Base-by-base conservation (phyloP, 352 stramenopile genomes). In the Phytophthora quininea region DNA sequence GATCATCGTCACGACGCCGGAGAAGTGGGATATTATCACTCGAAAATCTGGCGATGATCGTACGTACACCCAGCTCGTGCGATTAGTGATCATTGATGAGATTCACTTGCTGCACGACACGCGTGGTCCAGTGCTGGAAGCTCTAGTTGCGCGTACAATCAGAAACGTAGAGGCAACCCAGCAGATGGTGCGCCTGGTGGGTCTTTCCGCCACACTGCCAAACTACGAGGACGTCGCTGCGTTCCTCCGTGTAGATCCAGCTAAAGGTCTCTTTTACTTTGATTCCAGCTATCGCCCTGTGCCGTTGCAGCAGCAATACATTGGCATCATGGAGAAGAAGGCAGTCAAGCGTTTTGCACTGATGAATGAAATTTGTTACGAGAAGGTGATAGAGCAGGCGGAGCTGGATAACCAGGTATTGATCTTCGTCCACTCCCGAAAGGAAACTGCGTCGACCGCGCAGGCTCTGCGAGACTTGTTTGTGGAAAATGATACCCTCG, bases 21-120 rank as follows among this genome's bases (percentile, higher is more conserved):
- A 99, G 66, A 99, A 99, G 79, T 99, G 97, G 97, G 98, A 99
- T 83, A 99, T 99, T 70, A 97, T 99, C 47, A 99, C 98, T 27
- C 90, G 98, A 55, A 99, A 99, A 80, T 97, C 95, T 27, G 97
- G 98, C 35, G 98, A 99, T 52, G 85, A 96, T 57, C 86, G 97
- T 50, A 96, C 97, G 6, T 99, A 99, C 80, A 99, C 97, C 3
- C 97, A 99, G 71, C 87, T 99, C 4, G 97, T 99, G 12, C 95
- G 96, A 7, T 74, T 99, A 32, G 91, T 99, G 40, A 99, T 99
- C 74, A 98, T 99, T 55, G 98, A 99, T 90, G 98, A 99, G 82
- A 99, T 99, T 68, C 98, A 99, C 75, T 84, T 99, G 57, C 86
- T 99, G 11, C 97, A 99, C 68, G 98, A 99, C 70, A 97, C 98